These are phyloP conservation scores for Pleurotus eryngii DNA, from an alignment of 768 basidiomycete genomes.

Conservation along the genomic window DNA sequence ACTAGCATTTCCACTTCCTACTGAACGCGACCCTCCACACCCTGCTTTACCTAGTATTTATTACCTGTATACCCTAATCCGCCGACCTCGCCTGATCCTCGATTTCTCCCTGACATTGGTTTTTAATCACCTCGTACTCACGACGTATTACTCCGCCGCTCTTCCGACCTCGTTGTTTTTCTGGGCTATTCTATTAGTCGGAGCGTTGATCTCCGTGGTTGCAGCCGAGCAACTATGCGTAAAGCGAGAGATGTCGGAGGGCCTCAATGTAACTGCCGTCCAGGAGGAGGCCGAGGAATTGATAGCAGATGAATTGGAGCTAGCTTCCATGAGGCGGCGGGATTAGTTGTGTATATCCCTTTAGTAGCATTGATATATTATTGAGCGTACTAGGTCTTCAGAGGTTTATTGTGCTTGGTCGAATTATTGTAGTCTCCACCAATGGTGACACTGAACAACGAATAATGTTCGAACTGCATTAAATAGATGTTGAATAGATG, in stretches of 20 bases:
- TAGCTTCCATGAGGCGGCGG: constrained; percentile 41
- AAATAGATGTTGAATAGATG: no score
- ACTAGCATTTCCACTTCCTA: background rate
- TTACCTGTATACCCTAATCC: constrained; percentile 83
- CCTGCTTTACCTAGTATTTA: constrained; percentile 43
- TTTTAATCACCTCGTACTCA: constrained; percentile 90
- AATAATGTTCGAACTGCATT: no score
- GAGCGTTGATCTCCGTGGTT: constrained; percentile 72
- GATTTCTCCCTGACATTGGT: constrained; percentile 91
- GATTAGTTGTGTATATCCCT: constrained; percentile 24
- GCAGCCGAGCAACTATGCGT: constrained; percentile 91
- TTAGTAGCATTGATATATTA: no score
- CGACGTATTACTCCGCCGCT: constrained; percentile 84
- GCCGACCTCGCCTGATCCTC: constrained; percentile 89
- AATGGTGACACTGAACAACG: no score
- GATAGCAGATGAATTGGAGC: constrained; percentile 57
- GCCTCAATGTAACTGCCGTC: constrained; percentile 52
- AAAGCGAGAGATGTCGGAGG: constrained; percentile 85
- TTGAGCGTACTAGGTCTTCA: background rate
- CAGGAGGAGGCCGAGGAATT: constrained; percentile 56
- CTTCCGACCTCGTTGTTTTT: constrained; percentile 90
- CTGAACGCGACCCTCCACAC: background rate
- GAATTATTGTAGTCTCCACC: background rate
- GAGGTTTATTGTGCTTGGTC: background rate
- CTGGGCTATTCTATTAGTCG: constrained; percentile 76